These are phyloP conservation scores for Tetrapisispora namnaoensis DNA, from an alignment of 805 yeast genomes.

Conservation along the genomic window DNA sequence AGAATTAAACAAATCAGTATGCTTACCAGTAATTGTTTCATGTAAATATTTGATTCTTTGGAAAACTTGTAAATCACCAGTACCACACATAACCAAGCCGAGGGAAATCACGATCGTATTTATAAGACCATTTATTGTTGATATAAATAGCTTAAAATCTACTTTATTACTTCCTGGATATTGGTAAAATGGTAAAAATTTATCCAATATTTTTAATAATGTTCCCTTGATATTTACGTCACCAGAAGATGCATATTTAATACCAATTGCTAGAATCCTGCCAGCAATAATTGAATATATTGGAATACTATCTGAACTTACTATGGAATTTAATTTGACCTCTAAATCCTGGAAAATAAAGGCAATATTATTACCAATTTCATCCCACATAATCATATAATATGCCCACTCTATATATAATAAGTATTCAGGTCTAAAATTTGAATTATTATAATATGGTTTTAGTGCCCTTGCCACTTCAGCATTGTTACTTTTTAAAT, in stretches of 20 bases:
- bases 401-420: constrained; percentile 54
- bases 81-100: constrained; percentile 78
- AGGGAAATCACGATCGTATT: constrained; percentile 53
- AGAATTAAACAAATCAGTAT: constrained; percentile 18
- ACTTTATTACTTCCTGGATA: constrained; percentile 36
- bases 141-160: constrained; percentile 46
- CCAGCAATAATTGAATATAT: constrained; percentile 66
- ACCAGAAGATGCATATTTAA: constrained; percentile 66
- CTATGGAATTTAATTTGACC: constrained; percentile 7
- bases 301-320: constrained; percentile 54
- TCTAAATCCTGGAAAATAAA: constrained; percentile 16
- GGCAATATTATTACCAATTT: constrained; percentile 36
- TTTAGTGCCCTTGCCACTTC: constrained; percentile 46
- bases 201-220: constrained; percentile 19
- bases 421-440: constrained; percentile 59
- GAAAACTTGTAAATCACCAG: constrained; percentile 76
- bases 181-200: constrained; percentile 24
- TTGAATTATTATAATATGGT: constrained; percentile 32
- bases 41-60: constrained; percentile 64
- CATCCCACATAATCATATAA: constrained; percentile 65
- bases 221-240: constrained; percentile 44
- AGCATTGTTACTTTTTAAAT: constrained; percentile 52
- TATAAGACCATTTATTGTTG: constrained; percentile 44
- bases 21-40: constrained; percentile 38
- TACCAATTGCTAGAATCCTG: constrained; percentile 58